A percentile compares a stretch with the other conserved stretches of the same genome.
phyloP scores from a whole-genome alignment of 352 stramenopile genomes.

The Nothophytophthora sp. region DNA sequence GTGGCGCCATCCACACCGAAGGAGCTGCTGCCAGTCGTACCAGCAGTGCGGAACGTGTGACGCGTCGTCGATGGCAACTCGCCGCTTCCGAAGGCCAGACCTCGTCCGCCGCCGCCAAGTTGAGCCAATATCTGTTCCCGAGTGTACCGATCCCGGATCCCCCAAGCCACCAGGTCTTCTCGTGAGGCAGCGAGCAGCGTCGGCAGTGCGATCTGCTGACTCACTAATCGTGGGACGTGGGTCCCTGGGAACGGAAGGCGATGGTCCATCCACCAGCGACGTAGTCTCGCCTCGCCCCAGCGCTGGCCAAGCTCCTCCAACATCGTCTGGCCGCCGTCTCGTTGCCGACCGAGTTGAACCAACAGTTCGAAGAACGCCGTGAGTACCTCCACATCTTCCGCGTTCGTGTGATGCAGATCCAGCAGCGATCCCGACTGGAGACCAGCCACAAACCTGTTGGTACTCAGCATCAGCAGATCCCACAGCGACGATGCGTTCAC shows the following conservation, averaged over 20 bases:
- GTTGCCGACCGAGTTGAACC: constrained; percentile 40
- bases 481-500: constrained; percentile 29
- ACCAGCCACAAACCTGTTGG: constrained; percentile 43
- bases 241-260: constrained; percentile 40
- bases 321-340: constrained; percentile 18
- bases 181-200: constrained; percentile 53
- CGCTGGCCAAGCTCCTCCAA: constrained; percentile 36
- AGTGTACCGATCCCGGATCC: constrained; percentile 49
- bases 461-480: constrained; percentile 44
- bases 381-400: constrained; percentile 44
- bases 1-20: constrained; percentile 44
- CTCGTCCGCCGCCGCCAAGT: constrained; percentile 10
- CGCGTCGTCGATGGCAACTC: not conserved
- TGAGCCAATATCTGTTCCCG: constrained; percentile 56
- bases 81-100: not conserved
- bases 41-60: not conserved
- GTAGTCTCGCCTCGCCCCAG: constrained; percentile 56
- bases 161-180: constrained; percentile 74
- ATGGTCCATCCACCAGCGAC: constrained; percentile 52
- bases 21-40: not conserved
- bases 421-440: constrained; percentile 35
- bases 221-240: constrained; percentile 38
- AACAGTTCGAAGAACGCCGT: constrained; percentile 62
- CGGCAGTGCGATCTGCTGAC: constrained; percentile 44
- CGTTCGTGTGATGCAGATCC: constrained; percentile 23